A percentile compares a stretch with the other conserved stretches of the same genome.
These are phyloP conservation scores for Globisporangium yorkense DNA, from an alignment of 352 stramenopile genomes.

Conservation along the genomic window DNA sequence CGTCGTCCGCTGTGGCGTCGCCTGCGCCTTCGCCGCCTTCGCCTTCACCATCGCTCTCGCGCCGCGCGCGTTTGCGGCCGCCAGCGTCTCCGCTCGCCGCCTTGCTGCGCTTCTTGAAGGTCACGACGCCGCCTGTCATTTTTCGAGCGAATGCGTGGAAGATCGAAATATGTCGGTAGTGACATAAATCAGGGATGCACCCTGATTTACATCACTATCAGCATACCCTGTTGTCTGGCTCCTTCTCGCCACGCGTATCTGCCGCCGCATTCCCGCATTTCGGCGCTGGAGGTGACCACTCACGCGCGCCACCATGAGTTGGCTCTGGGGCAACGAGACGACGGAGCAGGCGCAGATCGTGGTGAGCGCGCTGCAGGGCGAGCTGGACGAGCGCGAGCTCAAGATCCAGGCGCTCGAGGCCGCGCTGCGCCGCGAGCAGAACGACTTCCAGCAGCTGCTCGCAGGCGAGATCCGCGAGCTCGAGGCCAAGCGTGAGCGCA, in stretches of 20 bases:
- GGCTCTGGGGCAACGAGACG: slow-evolving; percentile 82
- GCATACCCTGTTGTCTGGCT: neutral
- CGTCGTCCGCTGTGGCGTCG: slow-evolving; percentile 21
- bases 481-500: slow-evolving; percentile 35
- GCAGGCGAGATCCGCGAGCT: slow-evolving; percentile 65
- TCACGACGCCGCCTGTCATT: slow-evolving; percentile 20
- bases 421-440: slow-evolving; percentile 67
- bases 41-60: slow-evolving; percentile 13
- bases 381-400: slow-evolving; percentile 74
- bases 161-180: slow-evolving; percentile 1
- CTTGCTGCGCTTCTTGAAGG: slow-evolving; percentile 48
- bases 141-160: too few relatives aligned
- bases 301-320: slow-evolving; percentile 36
- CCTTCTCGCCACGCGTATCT: neutral
- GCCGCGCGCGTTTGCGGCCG: slow-evolving; percentile 34
- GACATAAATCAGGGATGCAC: neutral
- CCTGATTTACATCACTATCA: neutral
- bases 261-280: neutral
- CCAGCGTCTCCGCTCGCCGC: neutral
- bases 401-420: slow-evolving; percentile 78
- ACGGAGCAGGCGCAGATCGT: slow-evolving; percentile 83
- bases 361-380: slow-evolving; percentile 70
- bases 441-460: slow-evolving; percentile 54
- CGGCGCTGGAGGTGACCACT: neutral
- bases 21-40: slow-evolving; percentile 5